Conservation (phyloP, 1,284 basidiomycete species). For the Ceratorhiza oryzae-sativae region DNA sequence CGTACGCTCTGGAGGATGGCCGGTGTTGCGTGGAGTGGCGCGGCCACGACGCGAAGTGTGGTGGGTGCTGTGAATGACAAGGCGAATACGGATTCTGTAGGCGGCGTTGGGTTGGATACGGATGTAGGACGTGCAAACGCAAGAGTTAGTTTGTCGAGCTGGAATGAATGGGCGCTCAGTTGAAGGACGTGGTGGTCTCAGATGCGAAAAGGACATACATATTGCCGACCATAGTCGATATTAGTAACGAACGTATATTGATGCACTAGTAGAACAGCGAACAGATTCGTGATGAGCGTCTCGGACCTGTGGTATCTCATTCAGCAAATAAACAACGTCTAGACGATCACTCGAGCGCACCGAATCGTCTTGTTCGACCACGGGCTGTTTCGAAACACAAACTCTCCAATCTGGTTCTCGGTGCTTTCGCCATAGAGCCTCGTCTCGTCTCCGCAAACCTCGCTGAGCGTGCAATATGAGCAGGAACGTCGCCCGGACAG, state of each 20-base stretch:
- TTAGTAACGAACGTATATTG: slow-evolving; percentile 70
- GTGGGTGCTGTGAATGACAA: slow-evolving; percentile 74
- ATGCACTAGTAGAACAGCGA: slow-evolving; percentile 66
- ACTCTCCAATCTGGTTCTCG: slow-evolving; percentile 19
- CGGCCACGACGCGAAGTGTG: slow-evolving; percentile 71
- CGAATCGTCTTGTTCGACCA: slow-evolving; percentile 22
- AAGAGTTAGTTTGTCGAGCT: slow-evolving; percentile 32
- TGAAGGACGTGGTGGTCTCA: neutral
- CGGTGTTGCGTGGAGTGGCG: slow-evolving; percentile 74
- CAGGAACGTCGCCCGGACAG: neutral
- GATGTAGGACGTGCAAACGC: slow-evolving; percentile 19
- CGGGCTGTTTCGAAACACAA: slow-evolving; percentile 22
- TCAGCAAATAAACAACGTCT: neutral
- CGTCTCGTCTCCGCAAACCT: slow-evolving; percentile 24
- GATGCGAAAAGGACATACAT: slow-evolving; percentile 61
- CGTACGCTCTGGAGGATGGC: slow-evolving; percentile 80
- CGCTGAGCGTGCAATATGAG: neutral
- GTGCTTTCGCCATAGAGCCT: slow-evolving; percentile 23
- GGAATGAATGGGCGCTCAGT: neutral
- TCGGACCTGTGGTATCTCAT: slow-evolving; percentile 53
- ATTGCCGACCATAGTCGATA: slow-evolving; percentile 77
- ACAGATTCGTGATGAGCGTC: slow-evolving; percentile 69
- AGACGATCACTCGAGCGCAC: neutral
- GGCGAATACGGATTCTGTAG: slow-evolving; percentile 62
- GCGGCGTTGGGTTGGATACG: neutral